Evolutionary conservation across 202 grass and related monocot species (phyloP).

Genomic region (Dendrocalamus latiflorus): DNA sequence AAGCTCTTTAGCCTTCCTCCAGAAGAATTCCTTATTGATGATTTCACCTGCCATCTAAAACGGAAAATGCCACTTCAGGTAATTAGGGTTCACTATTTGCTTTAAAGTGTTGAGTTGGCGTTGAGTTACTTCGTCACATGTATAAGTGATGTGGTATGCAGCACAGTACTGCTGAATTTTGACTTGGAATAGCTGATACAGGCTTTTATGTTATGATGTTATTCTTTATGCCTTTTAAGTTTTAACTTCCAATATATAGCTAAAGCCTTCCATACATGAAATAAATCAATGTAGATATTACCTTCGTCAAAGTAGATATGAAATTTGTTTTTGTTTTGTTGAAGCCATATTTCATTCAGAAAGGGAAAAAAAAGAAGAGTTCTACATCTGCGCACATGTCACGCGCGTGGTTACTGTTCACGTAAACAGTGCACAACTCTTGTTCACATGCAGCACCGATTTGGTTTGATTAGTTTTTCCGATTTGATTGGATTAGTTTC

Average conservation of each 20-base stretch:
- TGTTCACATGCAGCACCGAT: too few species aligned
- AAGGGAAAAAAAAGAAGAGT: not conserved
- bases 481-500: too few species aligned
- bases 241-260: not conserved
- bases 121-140: not conserved
- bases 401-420: too few species aligned
- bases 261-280: not conserved
- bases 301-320: not conserved
- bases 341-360: not conserved
- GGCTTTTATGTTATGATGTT: not conserved
- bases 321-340: not conserved
- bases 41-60: slow-evolving; percentile 76
- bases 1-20: slow-evolving; percentile 63
- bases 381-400: not conserved
- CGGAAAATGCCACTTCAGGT: slow-evolving; percentile 76
- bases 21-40: slow-evolving; percentile 81
- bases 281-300: not conserved
- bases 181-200: not conserved
- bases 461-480: too few species aligned
- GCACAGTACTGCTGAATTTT: not conserved
- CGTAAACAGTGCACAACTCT: too few species aligned
- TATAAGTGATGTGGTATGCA: not conserved
- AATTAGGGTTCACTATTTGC: slow-evolving; percentile 1
- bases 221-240: not conserved
- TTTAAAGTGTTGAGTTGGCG: not conserved